A percentile compares a stretch with the other conserved stretches of the same genome.
Evolutionary conservation across 805 yeast species (phyloP).

Genomic region (Geotrichum ghanense): DNA sequence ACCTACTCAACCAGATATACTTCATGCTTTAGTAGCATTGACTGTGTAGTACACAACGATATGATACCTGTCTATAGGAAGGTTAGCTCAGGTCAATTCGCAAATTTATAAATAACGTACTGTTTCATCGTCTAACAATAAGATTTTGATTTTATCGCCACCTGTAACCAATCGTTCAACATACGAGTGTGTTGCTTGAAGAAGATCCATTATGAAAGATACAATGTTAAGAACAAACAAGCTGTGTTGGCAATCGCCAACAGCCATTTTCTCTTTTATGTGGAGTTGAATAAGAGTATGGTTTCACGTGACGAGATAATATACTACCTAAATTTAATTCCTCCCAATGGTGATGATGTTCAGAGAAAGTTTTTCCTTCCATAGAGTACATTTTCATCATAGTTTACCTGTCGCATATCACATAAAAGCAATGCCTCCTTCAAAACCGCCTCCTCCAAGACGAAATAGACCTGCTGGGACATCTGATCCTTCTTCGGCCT

Average conservation of each 20-base stretch:
- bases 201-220: slow-evolving; percentile 29
- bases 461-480: not conserved
- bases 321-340: no score
- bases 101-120: slow-evolving; percentile 12
- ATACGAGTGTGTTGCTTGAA: slow-evolving; percentile 27
- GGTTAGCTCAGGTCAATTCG: slow-evolving; percentile 2
- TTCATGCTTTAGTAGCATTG: slow-evolving; percentile 68
- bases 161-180: slow-evolving; percentile 27
- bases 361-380: no score
- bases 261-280: no score
- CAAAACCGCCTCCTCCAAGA: slow-evolving; percentile 1
- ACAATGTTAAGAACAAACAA: no score
- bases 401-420: no score
- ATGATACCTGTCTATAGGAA: slow-evolving; percentile 47
- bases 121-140: slow-evolving; percentile 69
- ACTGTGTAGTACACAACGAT: slow-evolving; percentile 84
- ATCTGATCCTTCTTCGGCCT: no score
- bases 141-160: slow-evolving; percentile 43
- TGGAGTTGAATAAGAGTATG: no score
- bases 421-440: no score
- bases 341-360: no score
- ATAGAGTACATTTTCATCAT: no score
- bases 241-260: no score
- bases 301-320: no score
- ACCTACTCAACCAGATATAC: slow-evolving; percentile 63